Evolutionary conservation across 2,329 filamentous ascomycete genomes (phyloP).

Genomic region (Fusarium xyrophilum): DNA sequence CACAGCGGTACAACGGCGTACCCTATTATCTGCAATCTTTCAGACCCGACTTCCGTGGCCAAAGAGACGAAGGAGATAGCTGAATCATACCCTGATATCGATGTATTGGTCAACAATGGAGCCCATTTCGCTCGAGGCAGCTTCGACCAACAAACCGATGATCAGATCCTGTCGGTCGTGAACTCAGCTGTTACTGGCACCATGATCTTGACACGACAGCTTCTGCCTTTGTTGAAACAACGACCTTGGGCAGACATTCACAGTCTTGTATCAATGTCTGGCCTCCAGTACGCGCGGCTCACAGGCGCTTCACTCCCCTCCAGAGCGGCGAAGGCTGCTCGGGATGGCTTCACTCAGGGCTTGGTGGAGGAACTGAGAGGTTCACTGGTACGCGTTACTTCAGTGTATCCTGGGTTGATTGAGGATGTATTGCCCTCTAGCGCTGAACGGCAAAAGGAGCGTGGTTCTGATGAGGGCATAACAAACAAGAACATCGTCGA

Average conservation of each 20-base stretch:
- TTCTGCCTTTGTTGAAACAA: background rate
- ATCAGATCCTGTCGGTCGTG: background rate
- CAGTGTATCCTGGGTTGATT: background rate
- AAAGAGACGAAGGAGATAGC: background rate
- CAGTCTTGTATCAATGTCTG: background rate
- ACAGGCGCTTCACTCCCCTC: background rate
- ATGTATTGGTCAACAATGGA: background rate
- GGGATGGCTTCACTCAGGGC: background rate
- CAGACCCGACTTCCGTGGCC: background rate
- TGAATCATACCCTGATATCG: background rate
- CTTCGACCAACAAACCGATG: background rate
- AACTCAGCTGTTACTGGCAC: background rate
- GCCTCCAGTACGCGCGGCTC: background rate
- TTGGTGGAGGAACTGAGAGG: background rate
- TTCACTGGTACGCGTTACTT: background rate
- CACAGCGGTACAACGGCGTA: background rate
- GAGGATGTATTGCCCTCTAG: background rate
- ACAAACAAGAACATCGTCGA: background rate
- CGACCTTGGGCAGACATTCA: background rate
- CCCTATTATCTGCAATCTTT: background rate
- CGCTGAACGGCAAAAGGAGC: accelerated
- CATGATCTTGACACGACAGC: background rate
- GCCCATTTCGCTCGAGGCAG: background rate
- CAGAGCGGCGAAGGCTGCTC: background rate
- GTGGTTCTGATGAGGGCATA: background rate